Conservation (phyloP, 2,329 filamentous ascomycete species). For the Arthroderma uncinatum region DNA sequence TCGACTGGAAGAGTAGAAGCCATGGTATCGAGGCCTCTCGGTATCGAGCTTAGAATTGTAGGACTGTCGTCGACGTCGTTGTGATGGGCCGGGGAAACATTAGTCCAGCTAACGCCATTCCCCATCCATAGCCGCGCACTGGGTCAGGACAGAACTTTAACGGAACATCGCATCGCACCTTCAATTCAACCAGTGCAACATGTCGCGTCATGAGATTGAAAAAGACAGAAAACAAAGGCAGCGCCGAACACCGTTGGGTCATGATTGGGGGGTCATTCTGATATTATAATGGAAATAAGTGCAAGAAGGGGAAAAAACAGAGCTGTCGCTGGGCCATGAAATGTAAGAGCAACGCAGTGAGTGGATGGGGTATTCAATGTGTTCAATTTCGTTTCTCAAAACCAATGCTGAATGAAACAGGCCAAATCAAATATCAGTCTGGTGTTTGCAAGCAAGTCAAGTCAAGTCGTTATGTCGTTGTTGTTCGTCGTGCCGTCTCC, state of each 20-base stretch:
- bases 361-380: neutral
- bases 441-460: neutral
- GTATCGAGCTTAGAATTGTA: neutral
- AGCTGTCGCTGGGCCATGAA: neutral
- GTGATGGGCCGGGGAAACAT: constrained; percentile 1
- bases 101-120: constrained; percentile 4
- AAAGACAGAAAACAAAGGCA: neutral
- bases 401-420: neutral
- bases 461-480: neutral
- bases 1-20: neutral
- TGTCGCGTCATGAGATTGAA: neutral
- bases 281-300: neutral
- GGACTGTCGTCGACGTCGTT: neutral
- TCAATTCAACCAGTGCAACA: neutral
- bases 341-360: neutral
- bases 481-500: neutral
- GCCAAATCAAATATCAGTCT: neutral
- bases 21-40: neutral
- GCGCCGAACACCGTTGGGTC: neutral
- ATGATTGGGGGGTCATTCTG: constrained; percentile 1
- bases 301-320: neutral
- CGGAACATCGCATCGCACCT: neutral
- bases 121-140: neutral
- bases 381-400: constrained; percentile 2
- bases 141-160: neutral